Evolutionary conservation across 768 basidiomycete genomes (phyloP), one percentile per base, ranked within the genome.

Genomic region (Leccinum obscurum): DNA sequence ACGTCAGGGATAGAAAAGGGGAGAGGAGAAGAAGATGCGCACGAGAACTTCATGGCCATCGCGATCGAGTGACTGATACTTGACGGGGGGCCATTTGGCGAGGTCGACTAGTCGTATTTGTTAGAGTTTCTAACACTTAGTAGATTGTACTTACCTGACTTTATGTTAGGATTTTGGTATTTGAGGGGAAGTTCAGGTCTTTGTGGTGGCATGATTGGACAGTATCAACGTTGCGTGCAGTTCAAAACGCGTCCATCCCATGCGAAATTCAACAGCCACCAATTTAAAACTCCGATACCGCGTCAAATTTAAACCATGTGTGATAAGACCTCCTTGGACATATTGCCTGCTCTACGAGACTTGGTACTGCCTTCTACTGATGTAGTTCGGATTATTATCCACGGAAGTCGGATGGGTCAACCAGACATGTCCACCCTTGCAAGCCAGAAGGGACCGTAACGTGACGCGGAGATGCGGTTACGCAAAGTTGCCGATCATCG

Each of bases 31-130:
- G 13, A 9, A 15, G 32, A 34, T 17, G 76, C 86, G 69, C 70
- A 89, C 92, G 54, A 95, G 83, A 59, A 95, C 93, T 71, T 93
- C 87, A 71, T 88, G 86, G 2, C 90, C 91, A 73, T 95, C 92
- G 63, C 92, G 86, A 67, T 87, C 87, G 54, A 97, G 85, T 62
- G 92, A 89, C 81, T 95, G 94, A 73, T 93, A 96, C 77, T 96
- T 96, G 52, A 95, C 93, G 46, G 83, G 80, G 39, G 89, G 89
- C 60, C 86, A 76, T 66, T 80, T 81, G 34, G 70, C 65, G 49
- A 72, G 57, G 67, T 79, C 79, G 52, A 78, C 81, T 81, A 54
- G 2, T 22, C 1, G 9, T 1, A 1, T 24, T 8, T 28, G 54
- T 0, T 1, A 11, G 3, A 1, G 3, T 26, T 0, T 10, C 30